Conservation (phyloP, 73 alveolate genomes). For the Paramecium octaurelia region DNA sequence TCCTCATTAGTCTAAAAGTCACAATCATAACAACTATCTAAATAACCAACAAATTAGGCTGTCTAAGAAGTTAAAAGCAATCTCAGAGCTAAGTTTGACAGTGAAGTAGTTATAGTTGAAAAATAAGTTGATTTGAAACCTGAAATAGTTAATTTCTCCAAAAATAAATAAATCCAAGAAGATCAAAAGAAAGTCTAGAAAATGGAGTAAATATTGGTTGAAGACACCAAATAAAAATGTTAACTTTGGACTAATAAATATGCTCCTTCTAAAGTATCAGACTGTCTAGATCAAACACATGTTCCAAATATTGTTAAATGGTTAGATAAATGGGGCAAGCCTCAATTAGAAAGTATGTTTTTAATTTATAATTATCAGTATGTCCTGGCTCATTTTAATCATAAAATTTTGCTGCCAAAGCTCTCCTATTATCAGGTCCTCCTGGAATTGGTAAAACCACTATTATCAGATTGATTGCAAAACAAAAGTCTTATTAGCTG, state of each 20-base stretch:
- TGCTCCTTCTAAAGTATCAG: conserved; percentile 84
- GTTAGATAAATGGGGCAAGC: conserved; percentile 91
- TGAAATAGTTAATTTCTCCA: not conserved
- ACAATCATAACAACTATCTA: not conserved
- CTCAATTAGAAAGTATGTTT: conserved; percentile 66
- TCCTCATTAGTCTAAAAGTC: not conserved
- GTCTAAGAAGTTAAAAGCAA: not conserved
- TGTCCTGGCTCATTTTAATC: conserved; percentile 60
- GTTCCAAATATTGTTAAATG: conserved; percentile 85
- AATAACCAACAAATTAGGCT: not conserved
- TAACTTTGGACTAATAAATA: conserved; percentile 94
- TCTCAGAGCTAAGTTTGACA: not conserved
- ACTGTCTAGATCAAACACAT: conserved; percentile 84
- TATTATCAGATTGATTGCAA: conserved; percentile 87
- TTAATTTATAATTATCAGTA: not conserved
- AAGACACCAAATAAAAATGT: not conserved
- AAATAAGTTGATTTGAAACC: not conserved
- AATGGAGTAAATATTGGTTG: not conserved
- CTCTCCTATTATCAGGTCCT: conserved; percentile 96
- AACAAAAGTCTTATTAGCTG: conserved; percentile 83
- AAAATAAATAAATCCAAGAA: not conserved
- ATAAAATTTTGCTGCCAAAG: conserved; percentile 89
- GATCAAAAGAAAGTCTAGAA: not conserved
- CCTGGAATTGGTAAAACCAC: conserved; percentile 99
- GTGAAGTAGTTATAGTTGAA: not conserved